phyloP scores from a whole-genome alignment of 306 rosid species.

The Vigna angularis region DNA sequence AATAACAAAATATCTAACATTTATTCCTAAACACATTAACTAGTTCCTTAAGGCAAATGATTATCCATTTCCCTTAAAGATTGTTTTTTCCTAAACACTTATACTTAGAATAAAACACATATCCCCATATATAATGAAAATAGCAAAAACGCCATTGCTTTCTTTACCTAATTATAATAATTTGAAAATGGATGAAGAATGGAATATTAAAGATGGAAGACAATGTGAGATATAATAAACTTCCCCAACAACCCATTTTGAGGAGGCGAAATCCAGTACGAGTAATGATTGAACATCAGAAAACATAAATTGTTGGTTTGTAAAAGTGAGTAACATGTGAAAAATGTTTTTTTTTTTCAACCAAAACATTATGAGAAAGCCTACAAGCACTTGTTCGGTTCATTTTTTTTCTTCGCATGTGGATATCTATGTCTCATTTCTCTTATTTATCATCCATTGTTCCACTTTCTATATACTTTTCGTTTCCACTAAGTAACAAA shows the following conservation, averaged over 20 bases:
- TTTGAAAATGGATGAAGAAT: neutral
- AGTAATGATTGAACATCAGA: conserved; percentile 25
- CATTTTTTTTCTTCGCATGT: neutral
- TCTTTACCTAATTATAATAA: neutral
- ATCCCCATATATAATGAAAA: too few relatives aligned
- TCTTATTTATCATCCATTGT: conserved; percentile 9
- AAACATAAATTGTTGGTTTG: neutral
- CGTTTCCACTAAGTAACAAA: conserved; percentile 22
- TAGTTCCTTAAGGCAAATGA: too few relatives aligned
- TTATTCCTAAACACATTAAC: too few relatives aligned
- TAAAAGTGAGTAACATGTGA: conserved; percentile 24
- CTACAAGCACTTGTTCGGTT: conserved; percentile 33
- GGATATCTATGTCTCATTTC: neutral
- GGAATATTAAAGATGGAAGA: neutral
- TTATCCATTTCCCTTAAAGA: too few relatives aligned
- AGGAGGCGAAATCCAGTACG: conserved; percentile 13
- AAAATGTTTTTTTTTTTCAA: conserved; percentile 10
- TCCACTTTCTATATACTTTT: conserved; percentile 26
- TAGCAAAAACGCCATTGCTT: neutral
- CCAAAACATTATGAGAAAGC: neutral
- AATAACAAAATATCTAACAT: too few relatives aligned
- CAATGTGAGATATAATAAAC: neutral
- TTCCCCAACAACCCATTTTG: neutral
- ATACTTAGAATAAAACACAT: too few relatives aligned
- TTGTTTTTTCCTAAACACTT: too few relatives aligned